phyloP scores from a whole-genome alignment of 768 basidiomycete species.

The Amylocystis lapponica region DNA sequence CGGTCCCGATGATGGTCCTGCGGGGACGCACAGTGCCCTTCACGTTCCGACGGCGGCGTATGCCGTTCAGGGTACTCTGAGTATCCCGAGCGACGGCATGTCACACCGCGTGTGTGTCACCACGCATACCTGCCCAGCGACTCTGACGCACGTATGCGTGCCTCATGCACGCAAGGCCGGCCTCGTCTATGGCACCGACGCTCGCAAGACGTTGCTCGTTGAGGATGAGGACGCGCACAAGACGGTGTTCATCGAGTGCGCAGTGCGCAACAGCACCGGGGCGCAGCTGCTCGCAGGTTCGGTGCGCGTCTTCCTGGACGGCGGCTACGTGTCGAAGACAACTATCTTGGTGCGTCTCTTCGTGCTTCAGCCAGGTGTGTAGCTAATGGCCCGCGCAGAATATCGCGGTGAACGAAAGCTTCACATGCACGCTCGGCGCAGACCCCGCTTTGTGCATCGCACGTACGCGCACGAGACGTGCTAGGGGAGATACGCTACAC shows the following conservation, averaged over 20 bases:
- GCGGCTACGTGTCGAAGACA: conserved; percentile 52
- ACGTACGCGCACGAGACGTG: too few species aligned
- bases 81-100: conserved; percentile 50
- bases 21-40: not conserved
- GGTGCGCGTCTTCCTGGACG: conserved; percentile 51
- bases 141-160: conserved; percentile 41
- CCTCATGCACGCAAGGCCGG: conserved; percentile 44
- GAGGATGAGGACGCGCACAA: too few species aligned
- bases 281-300: conserved; percentile 50
- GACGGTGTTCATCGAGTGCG: conserved; percentile 39
- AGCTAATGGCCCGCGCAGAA: too few species aligned
- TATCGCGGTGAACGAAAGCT: too few species aligned
- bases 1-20: too few species aligned
- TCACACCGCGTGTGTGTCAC: conserved; percentile 52
- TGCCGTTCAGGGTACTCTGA: conserved; percentile 42
- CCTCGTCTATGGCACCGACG: too few species aligned
- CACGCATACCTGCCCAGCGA: conserved; percentile 39
- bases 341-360: conserved; percentile 33
- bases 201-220: too few species aligned
- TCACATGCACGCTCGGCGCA: too few species aligned
- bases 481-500: too few species aligned
- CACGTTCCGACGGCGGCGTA: conserved; percentile 26
- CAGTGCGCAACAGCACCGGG: conserved; percentile 53
- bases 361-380: too few species aligned
- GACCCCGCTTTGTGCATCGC: too few species aligned